These are phyloP conservation scores for Boletus tomentosulus DNA, from an alignment of 768 basidiomycete species.

Conservation along the genomic window DNA sequence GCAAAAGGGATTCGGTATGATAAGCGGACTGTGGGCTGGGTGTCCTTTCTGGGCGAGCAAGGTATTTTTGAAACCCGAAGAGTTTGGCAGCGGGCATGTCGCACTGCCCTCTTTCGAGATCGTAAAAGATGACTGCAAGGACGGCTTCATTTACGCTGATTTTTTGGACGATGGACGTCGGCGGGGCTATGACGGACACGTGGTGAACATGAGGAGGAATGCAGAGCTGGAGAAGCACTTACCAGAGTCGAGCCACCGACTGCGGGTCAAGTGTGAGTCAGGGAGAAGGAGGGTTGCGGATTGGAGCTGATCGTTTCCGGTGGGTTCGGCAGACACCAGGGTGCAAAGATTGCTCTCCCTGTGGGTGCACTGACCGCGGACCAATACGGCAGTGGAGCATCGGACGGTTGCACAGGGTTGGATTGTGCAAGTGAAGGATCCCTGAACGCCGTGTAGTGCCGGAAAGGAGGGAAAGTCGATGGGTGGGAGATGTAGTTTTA, in stretches of 20 bases:
- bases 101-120: constrained; percentile 55
- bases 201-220: constrained; percentile 27
- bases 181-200: constrained; percentile 39
- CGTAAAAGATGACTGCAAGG: constrained; percentile 62
- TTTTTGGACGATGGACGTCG: constrained; percentile 65
- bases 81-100: constrained; percentile 60
- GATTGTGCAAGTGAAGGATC: constrained; percentile 49
- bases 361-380: constrained; percentile 46
- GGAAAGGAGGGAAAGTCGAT: constrained; percentile 50
- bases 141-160: constrained; percentile 61
- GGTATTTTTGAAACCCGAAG: constrained; percentile 45
- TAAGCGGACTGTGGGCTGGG: constrained; percentile 27
- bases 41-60: constrained; percentile 27
- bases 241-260: constrained; percentile 70
- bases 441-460: constrained; percentile 61
- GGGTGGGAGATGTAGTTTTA: constrained; percentile 55
- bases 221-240: constrained; percentile 29
- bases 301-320: constrained; percentile 43
- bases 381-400: constrained; percentile 60
- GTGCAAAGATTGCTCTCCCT: constrained; percentile 47
- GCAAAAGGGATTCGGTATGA: constrained; percentile 28
- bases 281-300: constrained; percentile 56
- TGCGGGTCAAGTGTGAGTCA: constrained; percentile 60
- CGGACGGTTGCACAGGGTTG: constrained; percentile 54
- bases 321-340: constrained; percentile 40